A percentile compares a stretch with the other conserved stretches of the same genome.
Evolutionary conservation across 352 stramenopile genomes (phyloP).

Genomic region (Pythium inflatum): DNA sequence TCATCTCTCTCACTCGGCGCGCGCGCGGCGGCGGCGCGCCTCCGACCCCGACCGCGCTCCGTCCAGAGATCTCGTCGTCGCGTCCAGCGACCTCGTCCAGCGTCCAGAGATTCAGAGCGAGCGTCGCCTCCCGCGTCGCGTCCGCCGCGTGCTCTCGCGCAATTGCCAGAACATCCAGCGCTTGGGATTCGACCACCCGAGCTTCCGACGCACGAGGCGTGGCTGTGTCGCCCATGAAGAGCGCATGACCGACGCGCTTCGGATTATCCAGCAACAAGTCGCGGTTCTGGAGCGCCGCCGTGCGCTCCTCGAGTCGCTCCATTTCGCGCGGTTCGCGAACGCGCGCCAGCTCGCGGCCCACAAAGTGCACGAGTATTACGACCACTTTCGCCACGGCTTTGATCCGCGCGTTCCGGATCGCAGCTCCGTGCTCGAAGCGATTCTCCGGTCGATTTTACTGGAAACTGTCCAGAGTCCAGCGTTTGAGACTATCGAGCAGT

Average conservation of each 20-base stretch:
- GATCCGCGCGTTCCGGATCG: slow-evolving; percentile 33
- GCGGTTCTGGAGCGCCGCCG: slow-evolving; percentile 51
- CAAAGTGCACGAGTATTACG: slow-evolving; percentile 56
- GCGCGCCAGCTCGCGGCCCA: slow-evolving; percentile 41
- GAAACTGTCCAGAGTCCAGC: slow-evolving; percentile 56
- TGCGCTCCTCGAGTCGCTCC: slow-evolving; percentile 45
- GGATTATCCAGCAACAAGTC: slow-evolving; percentile 45
- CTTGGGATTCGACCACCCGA: slow-evolving; percentile 34
- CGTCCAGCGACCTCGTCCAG: background rate
- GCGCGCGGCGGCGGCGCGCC: too few relatives aligned
- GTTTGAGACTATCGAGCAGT: slow-evolving; percentile 55
- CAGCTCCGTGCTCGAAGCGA: slow-evolving; percentile 37
- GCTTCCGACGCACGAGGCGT: slow-evolving; percentile 41
- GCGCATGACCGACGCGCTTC: slow-evolving; percentile 37
- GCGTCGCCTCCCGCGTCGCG: slow-evolving; percentile 2
- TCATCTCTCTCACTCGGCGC: background rate
- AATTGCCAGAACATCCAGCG: slow-evolving; percentile 50
- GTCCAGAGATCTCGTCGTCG: background rate
- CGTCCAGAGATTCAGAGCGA: background rate
- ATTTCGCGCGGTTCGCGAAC: slow-evolving; percentile 50
- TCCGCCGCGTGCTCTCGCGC: slow-evolving; percentile 33
- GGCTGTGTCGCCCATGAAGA: slow-evolving; percentile 25
- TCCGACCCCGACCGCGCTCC: background rate
- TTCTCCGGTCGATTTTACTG: slow-evolving; percentile 53
- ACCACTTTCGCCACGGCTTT: slow-evolving; percentile 50